Percentiles rank a stretch among this genome's conserved stretches.
These are phyloP conservation scores for Phytophthora palmivora DNA, from an alignment of 352 stramenopile genomes.

Conservation along the genomic window DNA sequence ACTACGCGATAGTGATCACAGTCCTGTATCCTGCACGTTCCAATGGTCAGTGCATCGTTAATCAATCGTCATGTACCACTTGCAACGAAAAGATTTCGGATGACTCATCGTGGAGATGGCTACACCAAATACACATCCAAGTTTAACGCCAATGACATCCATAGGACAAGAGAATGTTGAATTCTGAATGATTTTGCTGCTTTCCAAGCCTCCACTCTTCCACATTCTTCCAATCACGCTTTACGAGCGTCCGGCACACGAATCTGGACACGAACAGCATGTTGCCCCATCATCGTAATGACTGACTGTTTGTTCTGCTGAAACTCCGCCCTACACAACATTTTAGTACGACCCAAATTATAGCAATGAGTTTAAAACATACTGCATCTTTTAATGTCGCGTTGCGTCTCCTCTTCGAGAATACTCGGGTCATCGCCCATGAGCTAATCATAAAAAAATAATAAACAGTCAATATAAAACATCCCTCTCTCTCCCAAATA, in stretches of 20 bases:
- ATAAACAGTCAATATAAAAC: not conserved
- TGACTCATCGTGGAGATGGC: constrained; percentile 14
- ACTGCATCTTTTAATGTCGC: constrained; percentile 88
- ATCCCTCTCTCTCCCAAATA: constrained; percentile 13
- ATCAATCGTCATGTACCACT: not conserved
- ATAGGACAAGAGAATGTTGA: too few relatives aligned
- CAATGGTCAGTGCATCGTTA: constrained; percentile 41
- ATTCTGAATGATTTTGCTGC: too few relatives aligned
- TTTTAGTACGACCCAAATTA: too few relatives aligned
- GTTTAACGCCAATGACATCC: too few relatives aligned
- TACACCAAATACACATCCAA: constrained; percentile 8
- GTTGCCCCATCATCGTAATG: constrained; percentile 79
- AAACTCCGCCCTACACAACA: constrained; percentile 60
- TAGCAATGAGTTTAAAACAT: constrained; percentile 15
- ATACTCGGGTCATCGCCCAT: constrained; percentile 84
- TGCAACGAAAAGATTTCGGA: too few relatives aligned
- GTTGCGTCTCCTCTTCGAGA: constrained; percentile 78
- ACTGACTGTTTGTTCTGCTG: constrained; percentile 72
- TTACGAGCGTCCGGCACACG: constrained; percentile 77
- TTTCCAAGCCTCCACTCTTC: too few relatives aligned
- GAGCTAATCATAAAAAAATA: constrained; percentile 44
- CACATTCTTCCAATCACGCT: constrained; percentile 30
- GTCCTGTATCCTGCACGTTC: constrained; percentile 68
- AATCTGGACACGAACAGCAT: constrained; percentile 70
- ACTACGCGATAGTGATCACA: constrained; percentile 69